phyloP scores from a whole-genome alignment of 2,329 filamentous ascomycete species.

The Helotiales sp. region DNA sequence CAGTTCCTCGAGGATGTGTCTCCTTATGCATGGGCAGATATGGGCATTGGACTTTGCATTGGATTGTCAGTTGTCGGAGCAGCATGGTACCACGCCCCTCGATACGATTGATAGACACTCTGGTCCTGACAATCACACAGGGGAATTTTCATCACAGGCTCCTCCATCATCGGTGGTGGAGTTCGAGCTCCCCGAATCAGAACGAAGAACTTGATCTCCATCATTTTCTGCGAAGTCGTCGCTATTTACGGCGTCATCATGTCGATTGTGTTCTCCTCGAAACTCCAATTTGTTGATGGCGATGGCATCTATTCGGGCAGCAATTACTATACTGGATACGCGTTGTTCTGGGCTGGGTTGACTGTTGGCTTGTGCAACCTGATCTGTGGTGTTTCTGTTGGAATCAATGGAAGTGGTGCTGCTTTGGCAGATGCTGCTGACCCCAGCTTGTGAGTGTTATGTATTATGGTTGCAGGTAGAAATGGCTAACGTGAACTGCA shows the following conservation, averaged over 20 bases:
- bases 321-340: constrained; percentile 93
- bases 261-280: constrained; percentile 96
- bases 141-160: constrained; percentile 99
- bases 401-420: constrained; percentile 96
- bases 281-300: constrained; percentile 67
- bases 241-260: constrained; percentile 99
- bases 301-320: constrained; percentile 69
- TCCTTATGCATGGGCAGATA: constrained; percentile 87
- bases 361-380: constrained; percentile 96
- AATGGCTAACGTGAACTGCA: constrained; percentile 39
- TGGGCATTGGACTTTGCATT: constrained; percentile 93
- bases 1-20: constrained; percentile 92
- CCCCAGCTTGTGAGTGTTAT: constrained; percentile 70
- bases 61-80: constrained; percentile 94
- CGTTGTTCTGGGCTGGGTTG: constrained; percentile 92
- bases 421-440: constrained; percentile 96
- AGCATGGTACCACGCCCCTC: constrained; percentile 69
- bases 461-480: not conserved
- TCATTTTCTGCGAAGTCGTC: constrained; percentile 99
- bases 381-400: constrained; percentile 93
- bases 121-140: constrained; percentile 47
- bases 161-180: constrained; percentile 94
- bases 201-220: constrained; percentile 99
- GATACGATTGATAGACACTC: not conserved
- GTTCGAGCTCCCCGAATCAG: constrained; percentile 96